A percentile compares a stretch with the other conserved stretches of the same genome.
phyloP scores from a whole-genome alignment of 768 basidiomycete genomes.

The Sutorius australiensis region DNA sequence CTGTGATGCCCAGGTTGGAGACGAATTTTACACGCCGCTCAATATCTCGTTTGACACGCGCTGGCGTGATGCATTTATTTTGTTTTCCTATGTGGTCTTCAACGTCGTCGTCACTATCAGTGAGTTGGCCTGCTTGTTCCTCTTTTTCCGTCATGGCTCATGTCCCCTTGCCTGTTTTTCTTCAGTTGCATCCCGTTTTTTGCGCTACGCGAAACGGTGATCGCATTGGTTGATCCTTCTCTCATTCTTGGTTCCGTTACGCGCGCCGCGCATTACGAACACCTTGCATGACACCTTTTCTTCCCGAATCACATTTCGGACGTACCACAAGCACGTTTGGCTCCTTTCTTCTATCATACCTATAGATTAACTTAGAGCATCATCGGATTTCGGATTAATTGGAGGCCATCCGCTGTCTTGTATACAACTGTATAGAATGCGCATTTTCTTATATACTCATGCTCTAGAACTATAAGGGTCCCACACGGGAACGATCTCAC shows the following conservation, averaged over 20 bases:
- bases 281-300: neutral
- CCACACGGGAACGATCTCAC: no score
- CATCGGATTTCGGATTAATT: neutral
- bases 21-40: conserved; percentile 65
- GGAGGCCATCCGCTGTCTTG: neutral
- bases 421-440: neutral
- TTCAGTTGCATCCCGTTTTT: conserved; percentile 62
- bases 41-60: conserved; percentile 60
- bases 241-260: neutral
- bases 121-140: conserved; percentile 20
- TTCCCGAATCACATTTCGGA: neutral
- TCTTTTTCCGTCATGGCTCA: neutral
- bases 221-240: no score
- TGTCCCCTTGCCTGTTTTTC: no score
- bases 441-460: no score
- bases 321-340: neutral
- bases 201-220: conserved; percentile 65
- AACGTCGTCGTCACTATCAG: conserved; percentile 62
- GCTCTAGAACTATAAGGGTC: no score
- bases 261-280: neutral
- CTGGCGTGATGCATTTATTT: conserved; percentile 68
- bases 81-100: conserved; percentile 66
- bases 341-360: neutral
- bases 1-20: conserved; percentile 41
- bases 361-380: neutral